Evolutionary conservation across 2,329 filamentous ascomycete genomes (phyloP).

Genomic region (Cladophialophora chaetospira): DNA sequence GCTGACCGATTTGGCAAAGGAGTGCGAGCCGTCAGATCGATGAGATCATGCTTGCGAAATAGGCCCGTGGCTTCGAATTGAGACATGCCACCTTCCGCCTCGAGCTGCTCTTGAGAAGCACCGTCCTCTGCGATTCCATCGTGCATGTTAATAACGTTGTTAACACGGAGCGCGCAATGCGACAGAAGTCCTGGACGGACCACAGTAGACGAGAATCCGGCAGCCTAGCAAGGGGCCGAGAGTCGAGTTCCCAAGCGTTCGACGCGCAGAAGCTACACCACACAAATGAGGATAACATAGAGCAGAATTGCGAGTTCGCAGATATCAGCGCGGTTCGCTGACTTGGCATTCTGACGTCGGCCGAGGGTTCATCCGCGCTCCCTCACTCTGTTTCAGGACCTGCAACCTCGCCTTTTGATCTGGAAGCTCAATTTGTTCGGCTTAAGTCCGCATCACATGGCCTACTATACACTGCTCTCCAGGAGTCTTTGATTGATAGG

Average conservation of each 20-base stretch:
- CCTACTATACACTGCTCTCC: neutral
- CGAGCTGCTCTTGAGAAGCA: neutral
- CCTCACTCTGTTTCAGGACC: neutral
- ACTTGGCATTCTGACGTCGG: no score
- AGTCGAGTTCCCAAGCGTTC: no score
- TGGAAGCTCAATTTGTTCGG: neutral
- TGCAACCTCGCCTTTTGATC: neutral
- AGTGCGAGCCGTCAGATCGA: neutral
- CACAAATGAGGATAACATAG: no score
- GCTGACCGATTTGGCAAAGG: neutral
- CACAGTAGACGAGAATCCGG: neutral
- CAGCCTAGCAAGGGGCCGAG: neutral
- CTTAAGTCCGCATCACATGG: neutral
- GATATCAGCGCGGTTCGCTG: no score
- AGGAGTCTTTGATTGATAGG: neutral
- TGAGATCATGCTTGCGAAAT: neutral
- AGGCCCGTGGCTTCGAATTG: neutral
- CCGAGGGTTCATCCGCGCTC: no score
- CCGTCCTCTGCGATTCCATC: neutral
- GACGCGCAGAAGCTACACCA: no score
- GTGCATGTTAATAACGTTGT: neutral
- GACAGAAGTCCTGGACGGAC: neutral
- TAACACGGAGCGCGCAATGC: neutral
- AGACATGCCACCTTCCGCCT: neutral
- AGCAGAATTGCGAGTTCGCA: no score